Evolutionary conservation across 139 green algal species (phyloP).

Genomic region (Yamagishiella unicocca): DNA sequence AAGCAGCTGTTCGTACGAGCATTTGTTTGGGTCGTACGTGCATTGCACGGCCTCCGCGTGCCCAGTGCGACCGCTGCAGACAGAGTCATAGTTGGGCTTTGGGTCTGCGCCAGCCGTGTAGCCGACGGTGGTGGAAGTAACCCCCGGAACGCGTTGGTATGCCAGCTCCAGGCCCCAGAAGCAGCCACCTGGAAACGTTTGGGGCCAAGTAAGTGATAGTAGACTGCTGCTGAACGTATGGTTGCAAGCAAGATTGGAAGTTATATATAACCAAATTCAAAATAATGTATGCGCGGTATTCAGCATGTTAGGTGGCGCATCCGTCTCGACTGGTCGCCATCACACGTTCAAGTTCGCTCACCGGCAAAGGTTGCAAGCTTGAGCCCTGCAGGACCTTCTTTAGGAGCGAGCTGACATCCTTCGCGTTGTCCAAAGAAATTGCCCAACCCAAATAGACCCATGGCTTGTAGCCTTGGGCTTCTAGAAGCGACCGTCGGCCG

Average conservation of each 20-base stretch:
- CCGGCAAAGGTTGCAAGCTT: conserved; percentile 77
- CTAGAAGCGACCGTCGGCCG: background rate
- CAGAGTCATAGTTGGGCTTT: conserved; percentile 79
- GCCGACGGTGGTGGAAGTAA: conserved; percentile 77
- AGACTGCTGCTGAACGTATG: too few relatives aligned
- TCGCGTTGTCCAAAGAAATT: background rate
- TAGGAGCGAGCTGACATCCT: conserved; percentile 67
- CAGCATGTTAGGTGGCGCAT: too few relatives aligned
- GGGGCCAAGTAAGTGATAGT: too few relatives aligned
- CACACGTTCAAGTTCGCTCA: too few relatives aligned
- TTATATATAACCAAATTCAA: too few relatives aligned
- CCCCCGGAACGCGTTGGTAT: conserved; percentile 81
- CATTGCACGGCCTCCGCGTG: conserved; percentile 78
- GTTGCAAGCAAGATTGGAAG: too few relatives aligned
- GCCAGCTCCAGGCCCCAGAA: conserved; percentile 89
- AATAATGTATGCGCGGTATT: too few relatives aligned
- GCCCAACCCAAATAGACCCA: conserved; percentile 12
- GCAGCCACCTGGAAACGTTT: conserved; percentile 67
- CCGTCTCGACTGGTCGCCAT: too few relatives aligned
- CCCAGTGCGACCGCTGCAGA: conserved; percentile 82
- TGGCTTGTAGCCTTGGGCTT: conserved; percentile 10
- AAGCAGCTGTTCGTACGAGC: conserved; percentile 76
- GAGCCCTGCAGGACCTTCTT: conserved; percentile 61
- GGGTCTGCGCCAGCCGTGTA: conserved; percentile 76
- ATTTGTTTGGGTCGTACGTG: conserved; percentile 81